Evolutionary conservation across 768 basidiomycete genomes (phyloP), one percentile per base, ranked within the genome.

Genomic region (Asterophora parasitica): DNA sequence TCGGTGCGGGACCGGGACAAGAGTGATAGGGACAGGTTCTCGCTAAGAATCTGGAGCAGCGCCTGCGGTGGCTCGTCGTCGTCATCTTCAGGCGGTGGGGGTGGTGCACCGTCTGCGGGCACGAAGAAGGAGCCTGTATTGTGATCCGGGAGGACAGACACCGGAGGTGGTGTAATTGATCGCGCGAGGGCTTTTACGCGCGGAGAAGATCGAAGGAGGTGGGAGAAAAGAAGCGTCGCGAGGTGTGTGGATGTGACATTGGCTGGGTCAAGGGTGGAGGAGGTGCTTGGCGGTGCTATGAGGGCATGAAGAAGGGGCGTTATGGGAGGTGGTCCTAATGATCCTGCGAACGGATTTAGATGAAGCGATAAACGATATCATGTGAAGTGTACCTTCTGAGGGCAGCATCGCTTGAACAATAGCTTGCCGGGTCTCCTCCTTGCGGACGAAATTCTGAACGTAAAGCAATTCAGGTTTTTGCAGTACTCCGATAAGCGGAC

Each of bases 21-120:
- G 55, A 93, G 77, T 2, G 91, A 82, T 46, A 98, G 73, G 33
- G 93, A 91, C 17, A 98, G 70, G 61, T 96, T 92, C 50, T 97
- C 96, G 36, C 84, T 83, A 15, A 98, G 70, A n/a, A 87, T 78
- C 46, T 91, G 85, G 8, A 99, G 74, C 30, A 99, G 69, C 0
- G 78, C 79, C 55, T 90, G 84, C 15, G 81, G 79, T 19, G 68
- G 74, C 26, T 83, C 83, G 42, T 87, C 82, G 37, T 81, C 79
- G 7, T 80, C 77, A 8, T 67, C 70, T 11, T 52, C 60, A 31
- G 63, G 54, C n/a, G 63, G 54, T 9, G 64, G 58, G 16, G 72
- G 64, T 1, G 73, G 71, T 16, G 67, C 59, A 13, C 77, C 75
- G 54, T 91, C 89, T 1, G 88, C 88, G 3, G 88, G 88, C 15